Evolutionary conservation across 2,329 filamentous ascomycete species (phyloP).

Genomic region (Penicillium sp.): DNA sequence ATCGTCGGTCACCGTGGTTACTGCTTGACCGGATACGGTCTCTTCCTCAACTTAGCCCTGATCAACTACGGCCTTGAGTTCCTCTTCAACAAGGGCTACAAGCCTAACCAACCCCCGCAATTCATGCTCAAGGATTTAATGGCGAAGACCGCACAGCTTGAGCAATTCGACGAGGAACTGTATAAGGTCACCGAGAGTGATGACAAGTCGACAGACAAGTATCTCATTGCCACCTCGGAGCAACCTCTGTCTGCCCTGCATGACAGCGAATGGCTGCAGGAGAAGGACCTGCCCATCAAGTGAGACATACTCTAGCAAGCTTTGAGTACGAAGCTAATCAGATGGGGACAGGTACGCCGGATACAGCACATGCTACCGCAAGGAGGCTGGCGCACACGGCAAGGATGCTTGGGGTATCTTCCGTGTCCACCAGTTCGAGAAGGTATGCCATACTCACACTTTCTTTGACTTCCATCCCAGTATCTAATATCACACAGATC

Average conservation of each 20-base stretch:
- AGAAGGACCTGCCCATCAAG: slow-evolving; percentile 84
- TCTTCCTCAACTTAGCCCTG: slow-evolving; percentile 87
- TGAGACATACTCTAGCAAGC: slow-evolving; percentile 36
- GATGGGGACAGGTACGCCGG: slow-evolving; percentile 63
- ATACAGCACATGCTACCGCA: slow-evolving; percentile 92
- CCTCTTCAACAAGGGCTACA: slow-evolving; percentile 76
- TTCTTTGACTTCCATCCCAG: neutral
- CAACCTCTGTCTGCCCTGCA: slow-evolving; percentile 93
- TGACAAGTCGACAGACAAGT: slow-evolving; percentile 84
- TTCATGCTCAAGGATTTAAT: slow-evolving; percentile 96
- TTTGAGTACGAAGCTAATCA: slow-evolving; percentile 9
- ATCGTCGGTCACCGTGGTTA: slow-evolving; percentile 93
- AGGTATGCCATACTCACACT: slow-evolving; percentile 49
- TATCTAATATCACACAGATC: slow-evolving; percentile 44
- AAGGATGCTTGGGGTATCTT: slow-evolving; percentile 98
- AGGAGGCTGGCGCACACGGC: slow-evolving; percentile 88
- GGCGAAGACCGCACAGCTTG: slow-evolving; percentile 96
- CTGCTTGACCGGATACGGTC: slow-evolving; percentile 83
- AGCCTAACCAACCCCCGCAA: slow-evolving; percentile 78
- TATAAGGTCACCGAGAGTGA: slow-evolving; percentile 90
- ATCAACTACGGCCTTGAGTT: slow-evolving; percentile 95
- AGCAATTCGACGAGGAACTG: slow-evolving; percentile 95
- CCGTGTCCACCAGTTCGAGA: slow-evolving; percentile 97
- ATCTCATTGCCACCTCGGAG: slow-evolving; percentile 79
- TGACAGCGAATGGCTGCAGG: slow-evolving; percentile 86